These are phyloP conservation scores for Fusarium sp. DNA, from an alignment of 2,329 filamentous ascomycete genomes.

Conservation along the genomic window DNA sequence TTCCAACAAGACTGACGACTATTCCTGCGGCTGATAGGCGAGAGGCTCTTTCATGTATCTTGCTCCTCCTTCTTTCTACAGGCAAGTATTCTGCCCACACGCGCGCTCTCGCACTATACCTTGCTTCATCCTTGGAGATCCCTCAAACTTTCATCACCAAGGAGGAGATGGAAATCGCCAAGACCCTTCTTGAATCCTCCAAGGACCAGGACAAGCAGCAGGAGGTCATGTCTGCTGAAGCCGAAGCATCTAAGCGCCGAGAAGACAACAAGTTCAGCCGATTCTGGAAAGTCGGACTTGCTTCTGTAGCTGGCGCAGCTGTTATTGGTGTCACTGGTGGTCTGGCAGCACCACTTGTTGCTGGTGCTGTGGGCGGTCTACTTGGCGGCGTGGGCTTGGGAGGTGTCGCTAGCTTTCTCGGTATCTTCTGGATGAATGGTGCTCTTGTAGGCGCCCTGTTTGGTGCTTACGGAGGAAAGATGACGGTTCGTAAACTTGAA, in stretches of 20 bases:
- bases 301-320: slow-evolving; percentile 87
- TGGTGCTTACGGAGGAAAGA: slow-evolving; percentile 87
- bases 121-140: slow-evolving; percentile 76
- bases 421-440: slow-evolving; percentile 86
- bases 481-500: slow-evolving; percentile 61
- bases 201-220: slow-evolving; percentile 58
- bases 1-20: slow-evolving; percentile 67
- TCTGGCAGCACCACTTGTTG: slow-evolving; percentile 88
- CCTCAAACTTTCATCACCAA: slow-evolving; percentile 71
- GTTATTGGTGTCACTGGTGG: slow-evolving; percentile 93
- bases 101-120: slow-evolving; percentile 74
- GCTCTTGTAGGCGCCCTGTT: slow-evolving; percentile 90
- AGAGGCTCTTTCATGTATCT: slow-evolving; percentile 76
- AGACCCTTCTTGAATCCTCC: slow-evolving; percentile 77
- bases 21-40: slow-evolving; percentile 70
- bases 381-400: slow-evolving; percentile 89
- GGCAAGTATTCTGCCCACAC: slow-evolving; percentile 83
- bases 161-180: slow-evolving; percentile 82
- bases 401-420: slow-evolving; percentile 86
- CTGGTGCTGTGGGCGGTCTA: slow-evolving; percentile 85
- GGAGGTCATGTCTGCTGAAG: slow-evolving; percentile 76
- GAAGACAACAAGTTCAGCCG: slow-evolving; percentile 78
- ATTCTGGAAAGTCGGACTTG: slow-evolving; percentile 92
- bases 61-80: slow-evolving; percentile 78
- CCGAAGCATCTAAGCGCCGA: slow-evolving; percentile 79